These are phyloP conservation scores for Corallochytrium limacisporum DNA, from an alignment of 78 protist genomes.

Conservation along the genomic window DNA sequence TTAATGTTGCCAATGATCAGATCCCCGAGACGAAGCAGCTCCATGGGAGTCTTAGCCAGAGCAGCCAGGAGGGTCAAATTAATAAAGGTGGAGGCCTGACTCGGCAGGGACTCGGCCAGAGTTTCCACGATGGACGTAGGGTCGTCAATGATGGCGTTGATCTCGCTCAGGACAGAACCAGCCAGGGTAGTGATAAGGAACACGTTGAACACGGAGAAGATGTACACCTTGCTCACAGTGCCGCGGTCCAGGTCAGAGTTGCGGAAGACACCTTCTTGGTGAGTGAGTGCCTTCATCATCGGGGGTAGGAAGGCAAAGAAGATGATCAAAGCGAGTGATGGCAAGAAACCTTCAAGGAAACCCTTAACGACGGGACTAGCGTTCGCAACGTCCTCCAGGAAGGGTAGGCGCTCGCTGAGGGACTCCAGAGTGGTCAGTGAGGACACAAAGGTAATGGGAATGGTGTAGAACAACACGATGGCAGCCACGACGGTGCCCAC, in stretches of 20 bases:
- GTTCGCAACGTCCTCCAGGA: neutral
- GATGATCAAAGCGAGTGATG: conserved; percentile 1
- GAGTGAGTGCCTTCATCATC: neutral
- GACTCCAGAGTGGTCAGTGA: neutral
- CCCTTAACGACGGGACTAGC: conserved; percentile 8
- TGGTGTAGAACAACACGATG: neutral
- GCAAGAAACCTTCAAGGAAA: conserved; percentile 15
- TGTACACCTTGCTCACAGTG: neutral
- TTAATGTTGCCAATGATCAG: no score
- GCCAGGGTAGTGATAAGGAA: conserved; percentile 4
- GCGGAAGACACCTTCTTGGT: neutral
- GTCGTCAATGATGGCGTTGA: neutral
- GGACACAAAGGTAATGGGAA: neutral
- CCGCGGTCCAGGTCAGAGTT: neutral
- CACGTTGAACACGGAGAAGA: conserved; percentile 18
- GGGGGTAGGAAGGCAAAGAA: conserved; percentile 12
- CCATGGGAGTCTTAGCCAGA: conserved; percentile 16
- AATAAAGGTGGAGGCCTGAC: conserved; percentile 18
- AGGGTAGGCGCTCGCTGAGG: neutral
- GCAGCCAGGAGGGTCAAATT: conserved; percentile 1
- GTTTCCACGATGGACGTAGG: neutral
- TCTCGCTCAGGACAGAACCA: conserved; percentile 1
- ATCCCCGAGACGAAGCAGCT: no score
- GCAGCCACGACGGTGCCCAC: neutral
- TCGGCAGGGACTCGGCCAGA: conserved; percentile 10